phyloP scores from a whole-genome alignment of 1,139 yeast genomes.

The Yamadazyma kanchanaburiensis region DNA sequence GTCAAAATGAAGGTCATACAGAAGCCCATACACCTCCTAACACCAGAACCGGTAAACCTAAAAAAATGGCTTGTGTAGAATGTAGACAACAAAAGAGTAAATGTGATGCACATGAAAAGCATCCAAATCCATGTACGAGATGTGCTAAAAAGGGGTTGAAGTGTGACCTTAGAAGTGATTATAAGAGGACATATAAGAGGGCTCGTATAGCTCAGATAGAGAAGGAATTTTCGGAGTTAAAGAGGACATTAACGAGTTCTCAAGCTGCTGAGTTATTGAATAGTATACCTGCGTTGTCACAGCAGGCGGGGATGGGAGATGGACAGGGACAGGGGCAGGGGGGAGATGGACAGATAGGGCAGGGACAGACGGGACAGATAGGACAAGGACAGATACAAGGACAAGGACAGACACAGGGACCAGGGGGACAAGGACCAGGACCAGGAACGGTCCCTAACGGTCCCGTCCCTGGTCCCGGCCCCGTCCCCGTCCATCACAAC shows the following conservation, averaged over 20 bases:
- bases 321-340: not conserved
- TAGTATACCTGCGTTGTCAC: conserved; percentile 24
- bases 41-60: conserved; percentile 26
- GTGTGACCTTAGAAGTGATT: conserved; percentile 76
- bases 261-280: conserved; percentile 46
- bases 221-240: conserved; percentile 67
- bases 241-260: conserved; percentile 51
- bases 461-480: not conserved
- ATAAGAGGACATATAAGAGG: conserved; percentile 84
- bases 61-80: conserved; percentile 87
- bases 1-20: conserved; percentile 7
- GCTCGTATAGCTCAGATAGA: conserved; percentile 85
- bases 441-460: no score
- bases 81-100: conserved; percentile 92
- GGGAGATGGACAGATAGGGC: not conserved
- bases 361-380: conserved; percentile 1
- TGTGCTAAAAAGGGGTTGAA: conserved; percentile 66
- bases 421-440: no score
- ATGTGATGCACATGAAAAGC: conserved; percentile 79
- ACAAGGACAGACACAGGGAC: no score
- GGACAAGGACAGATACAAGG: conserved; percentile 2
- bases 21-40: conserved; percentile 2
- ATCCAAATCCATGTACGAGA: conserved; percentile 81
- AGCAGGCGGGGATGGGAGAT: not conserved
- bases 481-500: conserved; percentile 4